Conservation (phyloP, 2,329 filamentous ascomycete genomes). For the Septoria linicola region DNA sequence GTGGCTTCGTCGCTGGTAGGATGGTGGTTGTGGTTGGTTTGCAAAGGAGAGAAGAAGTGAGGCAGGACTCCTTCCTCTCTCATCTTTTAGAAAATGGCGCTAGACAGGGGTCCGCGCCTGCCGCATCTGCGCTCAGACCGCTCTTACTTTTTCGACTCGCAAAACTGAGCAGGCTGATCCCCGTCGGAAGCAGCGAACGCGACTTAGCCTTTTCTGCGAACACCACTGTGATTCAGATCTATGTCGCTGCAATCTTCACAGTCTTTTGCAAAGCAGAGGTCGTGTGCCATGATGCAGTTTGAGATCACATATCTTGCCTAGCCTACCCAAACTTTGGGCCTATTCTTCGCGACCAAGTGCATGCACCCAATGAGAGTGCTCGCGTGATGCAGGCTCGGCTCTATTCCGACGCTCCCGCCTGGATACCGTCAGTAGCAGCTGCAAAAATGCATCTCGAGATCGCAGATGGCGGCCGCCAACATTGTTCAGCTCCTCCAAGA, state of each 20-base stretch:
- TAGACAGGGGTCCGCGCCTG: slow-evolving; percentile 10
- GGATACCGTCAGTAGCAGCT: background rate
- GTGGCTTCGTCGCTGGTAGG: slow-evolving; percentile 28
- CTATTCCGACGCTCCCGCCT: background rate
- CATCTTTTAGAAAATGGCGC: slow-evolving; percentile 11
- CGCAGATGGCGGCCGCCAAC: background rate
- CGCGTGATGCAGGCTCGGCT: slow-evolving; percentile 1
- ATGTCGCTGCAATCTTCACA: background rate
- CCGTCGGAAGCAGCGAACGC: background rate
- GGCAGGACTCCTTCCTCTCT: slow-evolving; percentile 2
- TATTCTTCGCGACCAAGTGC: background rate
- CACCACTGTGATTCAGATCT: slow-evolving; percentile 4
- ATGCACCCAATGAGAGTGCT: background rate
- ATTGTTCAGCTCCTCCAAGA: too few relatives aligned
- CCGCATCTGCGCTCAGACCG: background rate
- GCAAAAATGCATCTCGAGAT: background rate
- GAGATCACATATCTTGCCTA: background rate
- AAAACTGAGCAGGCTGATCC: background rate
- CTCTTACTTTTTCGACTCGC: slow-evolving; percentile 7
- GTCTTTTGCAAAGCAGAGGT: background rate
- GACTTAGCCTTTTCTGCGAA: background rate
- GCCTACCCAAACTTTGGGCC: background rate
- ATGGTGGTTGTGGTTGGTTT: slow-evolving; percentile 6
- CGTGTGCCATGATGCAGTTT: background rate
- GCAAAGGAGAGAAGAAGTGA: slow-evolving; percentile 6